Evolutionary conservation across 2,329 filamentous ascomycete species (phyloP).

Genomic region (Botrytis fragariae): DNA sequence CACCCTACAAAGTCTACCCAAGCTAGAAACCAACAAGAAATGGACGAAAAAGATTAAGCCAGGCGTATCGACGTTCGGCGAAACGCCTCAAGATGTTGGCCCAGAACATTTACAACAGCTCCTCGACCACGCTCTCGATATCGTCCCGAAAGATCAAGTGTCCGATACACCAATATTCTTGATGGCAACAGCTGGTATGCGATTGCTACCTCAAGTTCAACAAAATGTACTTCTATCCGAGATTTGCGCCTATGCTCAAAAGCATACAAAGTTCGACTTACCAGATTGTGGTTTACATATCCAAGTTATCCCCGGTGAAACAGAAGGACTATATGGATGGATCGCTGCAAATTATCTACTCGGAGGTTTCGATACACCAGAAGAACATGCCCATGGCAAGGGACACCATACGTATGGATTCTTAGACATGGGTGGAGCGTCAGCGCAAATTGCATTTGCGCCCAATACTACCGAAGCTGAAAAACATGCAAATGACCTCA

Average conservation of each 20-base stretch:
- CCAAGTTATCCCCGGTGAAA: slow-evolving; percentile 92
- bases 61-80: slow-evolving; percentile 86
- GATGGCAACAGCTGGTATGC: slow-evolving; percentile 94
- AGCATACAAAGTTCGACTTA: slow-evolving; percentile 75
- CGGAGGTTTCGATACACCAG: slow-evolving; percentile 79
- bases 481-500: slow-evolving; percentile 87
- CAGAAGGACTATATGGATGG: slow-evolving; percentile 95
- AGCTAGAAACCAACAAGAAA: slow-evolving; percentile 76
- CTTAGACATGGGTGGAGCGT: slow-evolving; percentile 96
- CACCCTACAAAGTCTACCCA: slow-evolving; percentile 68
- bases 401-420: slow-evolving; percentile 95
- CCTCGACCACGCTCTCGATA: slow-evolving; percentile 74
- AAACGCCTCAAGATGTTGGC: slow-evolving; percentile 72
- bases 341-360: slow-evolving; percentile 94
- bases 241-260: slow-evolving; percentile 78
- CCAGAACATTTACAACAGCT: slow-evolving; percentile 76
- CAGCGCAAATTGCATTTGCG: slow-evolving; percentile 95
- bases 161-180: slow-evolving; percentile 88
- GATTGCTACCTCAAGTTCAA: slow-evolving; percentile 72
- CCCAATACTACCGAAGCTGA: slow-evolving; percentile 87
- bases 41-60: slow-evolving; percentile 95
- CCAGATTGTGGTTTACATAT: slow-evolving; percentile 89
- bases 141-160: slow-evolving; percentile 74
- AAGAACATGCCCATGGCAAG: slow-evolving; percentile 76
- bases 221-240: slow-evolving; percentile 70